A percentile compares a stretch with the other conserved stretches of the same genome.
Evolutionary conservation across 2,329 filamentous ascomycete genomes (phyloP).

Genomic region (Scedosporium dehoogii): DNA sequence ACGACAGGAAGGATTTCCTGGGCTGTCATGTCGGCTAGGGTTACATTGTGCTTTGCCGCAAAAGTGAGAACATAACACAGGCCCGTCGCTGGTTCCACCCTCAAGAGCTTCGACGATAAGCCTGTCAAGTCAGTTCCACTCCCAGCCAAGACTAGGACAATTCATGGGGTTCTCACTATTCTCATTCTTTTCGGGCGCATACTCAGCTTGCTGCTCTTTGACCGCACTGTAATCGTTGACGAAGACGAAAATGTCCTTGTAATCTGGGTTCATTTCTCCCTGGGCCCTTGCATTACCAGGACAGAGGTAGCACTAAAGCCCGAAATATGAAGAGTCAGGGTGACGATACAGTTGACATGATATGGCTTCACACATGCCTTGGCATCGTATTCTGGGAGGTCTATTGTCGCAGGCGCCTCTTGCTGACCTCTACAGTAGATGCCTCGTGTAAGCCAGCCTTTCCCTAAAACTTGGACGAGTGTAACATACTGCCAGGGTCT

Average conservation of each 20-base stretch:
- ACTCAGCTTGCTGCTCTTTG: constrained; percentile 83
- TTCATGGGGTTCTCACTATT: neutral
- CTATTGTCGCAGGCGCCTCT: constrained; percentile 58
- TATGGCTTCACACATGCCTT: constrained; percentile 32
- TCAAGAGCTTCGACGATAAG: constrained; percentile 65
- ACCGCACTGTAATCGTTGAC: constrained; percentile 97
- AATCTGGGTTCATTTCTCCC: constrained; percentile 78
- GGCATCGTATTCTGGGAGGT: constrained; percentile 72
- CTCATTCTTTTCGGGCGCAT: constrained; percentile 37
- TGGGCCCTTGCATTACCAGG: constrained; percentile 83
- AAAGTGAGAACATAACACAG: constrained; percentile 98
- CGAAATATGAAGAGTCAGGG: neutral
- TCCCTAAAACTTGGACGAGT: neutral
- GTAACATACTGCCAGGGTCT: constrained; percentile 86
- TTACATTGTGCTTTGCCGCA: constrained; percentile 80
- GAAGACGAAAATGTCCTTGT: constrained; percentile 82
- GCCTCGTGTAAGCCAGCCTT: neutral
- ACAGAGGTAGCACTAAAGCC: constrained; percentile 77
- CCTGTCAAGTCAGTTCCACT: constrained; percentile 31
- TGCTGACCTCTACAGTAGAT: constrained; percentile 51
- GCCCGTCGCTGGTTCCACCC: constrained; percentile 78
- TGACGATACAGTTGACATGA: neutral
- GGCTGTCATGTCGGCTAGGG: constrained; percentile 78
- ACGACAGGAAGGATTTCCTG: constrained; percentile 72
- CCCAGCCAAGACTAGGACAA: neutral